phyloP scores from a whole-genome alignment of 257 asterid species.

The Solanum gracilifrons region DNA sequence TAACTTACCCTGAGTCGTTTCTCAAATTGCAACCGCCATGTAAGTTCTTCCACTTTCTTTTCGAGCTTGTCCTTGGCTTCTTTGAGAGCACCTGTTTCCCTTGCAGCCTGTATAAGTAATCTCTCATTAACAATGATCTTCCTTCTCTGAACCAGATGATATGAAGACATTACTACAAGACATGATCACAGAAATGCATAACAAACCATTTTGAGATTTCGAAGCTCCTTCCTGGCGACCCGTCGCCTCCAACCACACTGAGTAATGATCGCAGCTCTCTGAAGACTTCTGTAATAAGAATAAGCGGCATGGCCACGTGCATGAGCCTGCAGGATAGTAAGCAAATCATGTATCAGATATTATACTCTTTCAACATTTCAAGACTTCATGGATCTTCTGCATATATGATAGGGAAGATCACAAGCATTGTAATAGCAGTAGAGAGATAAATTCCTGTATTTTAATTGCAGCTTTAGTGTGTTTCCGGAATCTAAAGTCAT shows the following conservation, averaged over 20 bases:
- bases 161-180: neutral
- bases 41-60: slow-evolving; percentile 97
- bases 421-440: neutral
- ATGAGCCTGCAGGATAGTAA: slow-evolving; percentile 52
- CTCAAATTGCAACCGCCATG: slow-evolving; percentile 98
- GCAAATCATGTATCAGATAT: slow-evolving; percentile 5
- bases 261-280: slow-evolving; percentile 69
- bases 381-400: neutral
- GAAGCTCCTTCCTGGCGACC: slow-evolving; percentile 90
- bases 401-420: neutral
- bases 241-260: slow-evolving; percentile 96
- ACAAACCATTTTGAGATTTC: slow-evolving; percentile 74
- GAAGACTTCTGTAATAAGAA: slow-evolving; percentile 64
- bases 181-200: neutral
- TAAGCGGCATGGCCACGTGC: slow-evolving; percentile 56
- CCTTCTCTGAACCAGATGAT: neutral
- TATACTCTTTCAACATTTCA: neutral
- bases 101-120: slow-evolving; percentile 55
- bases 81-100: slow-evolving; percentile 95
- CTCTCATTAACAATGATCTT: neutral
- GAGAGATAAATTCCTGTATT: slow-evolving; percentile 59
- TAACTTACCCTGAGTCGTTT: slow-evolving; percentile 74
- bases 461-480: slow-evolving; percentile 85
- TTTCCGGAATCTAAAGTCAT: slow-evolving; percentile 75
- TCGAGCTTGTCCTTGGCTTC: slow-evolving; percentile 96